These are phyloP conservation scores for Leishmania arabica DNA, from an alignment of 208 protist species.

Conservation along the genomic window DNA sequence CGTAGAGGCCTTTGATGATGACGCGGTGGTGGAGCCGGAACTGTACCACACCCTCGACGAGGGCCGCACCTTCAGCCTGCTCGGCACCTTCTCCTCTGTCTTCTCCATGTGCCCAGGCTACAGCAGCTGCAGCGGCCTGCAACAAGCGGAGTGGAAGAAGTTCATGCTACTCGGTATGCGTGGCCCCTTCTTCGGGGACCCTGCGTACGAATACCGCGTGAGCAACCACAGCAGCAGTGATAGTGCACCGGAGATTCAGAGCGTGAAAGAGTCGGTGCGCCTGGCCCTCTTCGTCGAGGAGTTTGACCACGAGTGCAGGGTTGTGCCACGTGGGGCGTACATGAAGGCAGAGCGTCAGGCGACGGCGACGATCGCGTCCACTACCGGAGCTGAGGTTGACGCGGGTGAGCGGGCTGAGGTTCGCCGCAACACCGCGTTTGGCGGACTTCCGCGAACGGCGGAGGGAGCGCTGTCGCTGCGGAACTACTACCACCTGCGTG, in stretches of 20 bases:
- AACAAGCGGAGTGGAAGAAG: conserved; percentile 66
- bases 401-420: conserved; percentile 20
- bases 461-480: conserved; percentile 64
- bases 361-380: conserved; percentile 17
- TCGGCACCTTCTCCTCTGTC: conserved; percentile 75
- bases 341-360: conserved; percentile 45
- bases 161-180: conserved; percentile 66
- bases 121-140: conserved; percentile 27
- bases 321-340: conserved; percentile 84
- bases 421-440: conserved; percentile 57
- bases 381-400: background rate
- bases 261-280: conserved; percentile 75
- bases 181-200: conserved; percentile 82
- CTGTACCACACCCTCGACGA: conserved; percentile 86
- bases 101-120: conserved; percentile 33
- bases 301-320: conserved; percentile 82
- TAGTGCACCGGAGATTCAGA: conserved; percentile 6
- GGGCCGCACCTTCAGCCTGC: conserved; percentile 77
- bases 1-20: conserved; percentile 74
- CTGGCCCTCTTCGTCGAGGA: conserved; percentile 84
- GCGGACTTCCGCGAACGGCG: conserved; percentile 41
- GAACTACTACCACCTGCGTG: conserved; percentile 87
- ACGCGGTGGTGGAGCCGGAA: conserved; percentile 74
- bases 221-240: conserved; percentile 12
- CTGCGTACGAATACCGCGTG: conserved; percentile 88